Conservation (phyloP, 1,139 yeast genomes). For the Eremothecium coryli region DNA sequence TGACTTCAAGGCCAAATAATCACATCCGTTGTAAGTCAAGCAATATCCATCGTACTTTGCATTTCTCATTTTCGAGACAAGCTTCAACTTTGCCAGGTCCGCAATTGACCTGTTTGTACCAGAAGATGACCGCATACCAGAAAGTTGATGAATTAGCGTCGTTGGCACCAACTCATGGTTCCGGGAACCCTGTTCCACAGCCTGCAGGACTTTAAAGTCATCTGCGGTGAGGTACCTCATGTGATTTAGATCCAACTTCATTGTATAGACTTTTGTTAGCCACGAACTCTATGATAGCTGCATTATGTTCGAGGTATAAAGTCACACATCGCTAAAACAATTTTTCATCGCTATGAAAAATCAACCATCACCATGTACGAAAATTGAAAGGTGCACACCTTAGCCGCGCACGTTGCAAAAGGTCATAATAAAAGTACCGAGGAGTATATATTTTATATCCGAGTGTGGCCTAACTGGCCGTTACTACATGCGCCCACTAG, state of each 20-base stretch:
- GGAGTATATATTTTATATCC: too few species aligned
- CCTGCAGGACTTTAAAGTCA: constrained; percentile 82
- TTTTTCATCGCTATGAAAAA: too few species aligned
- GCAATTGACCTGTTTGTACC: constrained; percentile 73
- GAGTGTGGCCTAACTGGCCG: too few species aligned
- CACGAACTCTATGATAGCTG: too few species aligned
- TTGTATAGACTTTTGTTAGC: too few species aligned
- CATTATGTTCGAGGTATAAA: too few species aligned
- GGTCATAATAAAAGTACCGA: too few species aligned
- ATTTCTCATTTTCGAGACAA: constrained; percentile 70
- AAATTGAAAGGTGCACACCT: too few species aligned
- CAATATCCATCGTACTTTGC: constrained; percentile 90
- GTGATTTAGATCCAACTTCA: constrained; percentile 88
- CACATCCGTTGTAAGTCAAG: constrained; percentile 81
- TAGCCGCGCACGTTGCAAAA: too few species aligned
- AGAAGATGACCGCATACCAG: constrained; percentile 67
- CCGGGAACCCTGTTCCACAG: constrained; percentile 82
- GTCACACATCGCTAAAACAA: too few species aligned
- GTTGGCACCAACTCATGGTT: constrained; percentile 96
- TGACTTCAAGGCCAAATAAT: constrained; percentile 79
- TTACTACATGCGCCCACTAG: too few species aligned
- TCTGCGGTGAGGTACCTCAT: constrained; percentile 88
- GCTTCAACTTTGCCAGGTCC: constrained; percentile 76
- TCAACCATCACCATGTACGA: too few species aligned
- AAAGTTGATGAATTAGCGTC: constrained; percentile 64